Evolutionary conservation across 2,329 filamentous ascomycete species (phyloP), one percentile per base, ranked within the genome.

Genomic region (Juglanconis juglandina): DNA sequence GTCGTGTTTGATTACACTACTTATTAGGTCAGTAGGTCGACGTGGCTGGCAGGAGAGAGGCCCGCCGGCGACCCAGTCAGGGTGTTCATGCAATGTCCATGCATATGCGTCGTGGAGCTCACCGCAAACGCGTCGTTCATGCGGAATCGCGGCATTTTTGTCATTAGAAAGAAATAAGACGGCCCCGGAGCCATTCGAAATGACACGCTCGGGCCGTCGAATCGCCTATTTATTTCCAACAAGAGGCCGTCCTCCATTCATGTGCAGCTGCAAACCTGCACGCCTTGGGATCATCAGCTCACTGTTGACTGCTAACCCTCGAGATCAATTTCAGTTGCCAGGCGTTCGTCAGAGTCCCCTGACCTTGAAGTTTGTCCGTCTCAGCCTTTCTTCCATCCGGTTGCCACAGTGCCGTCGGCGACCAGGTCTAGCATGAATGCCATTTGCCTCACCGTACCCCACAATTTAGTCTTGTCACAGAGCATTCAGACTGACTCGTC

Each of bases 101-200:
- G 30, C 34, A 52, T 51, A 41, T 54, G 55, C 44, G 42, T 33
- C 53, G 53, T 61, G 59, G 59, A 48, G 53, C 58, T 11, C n/a
- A n/a, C 41, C 14, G 41, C 41, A 13, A 44, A 4, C 41, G 41
- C 41, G 41, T 44, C 41, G 41, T 44, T 44, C 41, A 44, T 44
- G 41, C 41, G 14, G 8, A 44, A 13, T 5, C 41, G 41, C 41
- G 41, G 41, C 41, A 44, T 44, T 44, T 17, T 13, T 44, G 24
- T 24, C 24, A 24, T 24, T 24, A 24, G 1, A 24, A 24, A 24
- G 24, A 24, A 24, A 24, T 24, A 24, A 24, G 24, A 24, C 24
- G 24, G 24, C 24, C 24, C 24, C 24, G 24, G 24, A 24, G 24
- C 24, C 24, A 24, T 24, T 24, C 24, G 24, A 24, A 24, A 24